Evolutionary conservation across 768 basidiomycete genomes (phyloP), one percentile per base, ranked within the genome.

Genomic region (Phaeolepiota aurea): DNA sequence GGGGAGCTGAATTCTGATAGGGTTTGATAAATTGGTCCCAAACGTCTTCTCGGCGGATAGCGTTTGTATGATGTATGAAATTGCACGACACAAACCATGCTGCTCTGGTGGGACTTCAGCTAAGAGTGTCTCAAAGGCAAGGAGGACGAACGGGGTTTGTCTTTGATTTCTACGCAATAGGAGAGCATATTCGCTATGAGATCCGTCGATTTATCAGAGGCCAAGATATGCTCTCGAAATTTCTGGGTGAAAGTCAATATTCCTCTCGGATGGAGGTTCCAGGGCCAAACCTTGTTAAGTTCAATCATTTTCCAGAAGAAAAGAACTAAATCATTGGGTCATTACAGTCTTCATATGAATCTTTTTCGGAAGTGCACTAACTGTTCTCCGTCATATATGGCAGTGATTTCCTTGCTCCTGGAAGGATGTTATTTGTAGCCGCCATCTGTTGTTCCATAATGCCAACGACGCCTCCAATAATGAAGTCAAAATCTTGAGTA

Each of bases 241-340:
- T 91, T 92, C 91, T 96, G 50, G n/a, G 31, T 38, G 25, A 42
- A 14, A 32, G 14, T 48, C 18, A 52, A 35, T 12, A 25, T 22
- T n/a, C n/a, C n/a, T 21, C 13, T 20, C 3, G 25, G 3, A 13
- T 22, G 16, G 33, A 32, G 20, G 11, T 5, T 5, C 31, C 9
- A 35, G 20, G 13, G 20, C 47, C 63, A 22, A 32, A 91, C 92
- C 70, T 89, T 96, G 66, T 98, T 98, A 16, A 89, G 59, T 47
- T 97, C 94, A 28, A 96, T 65, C 59, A 90, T 76, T 61, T 92
- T 87, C 93, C 93, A 97, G 37, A 94, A 72, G 42, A 89, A 66
- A 10, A 87, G 66, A 31, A 88, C 87, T 87, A 48, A 7, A 32
- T n/a, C 18, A 25, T 23, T 35, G 54, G 30, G 22, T 22, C 38